These are phyloP conservation scores for Geranium brycei DNA, from an alignment of 345 rosid genomes.

Conservation along the genomic window DNA sequence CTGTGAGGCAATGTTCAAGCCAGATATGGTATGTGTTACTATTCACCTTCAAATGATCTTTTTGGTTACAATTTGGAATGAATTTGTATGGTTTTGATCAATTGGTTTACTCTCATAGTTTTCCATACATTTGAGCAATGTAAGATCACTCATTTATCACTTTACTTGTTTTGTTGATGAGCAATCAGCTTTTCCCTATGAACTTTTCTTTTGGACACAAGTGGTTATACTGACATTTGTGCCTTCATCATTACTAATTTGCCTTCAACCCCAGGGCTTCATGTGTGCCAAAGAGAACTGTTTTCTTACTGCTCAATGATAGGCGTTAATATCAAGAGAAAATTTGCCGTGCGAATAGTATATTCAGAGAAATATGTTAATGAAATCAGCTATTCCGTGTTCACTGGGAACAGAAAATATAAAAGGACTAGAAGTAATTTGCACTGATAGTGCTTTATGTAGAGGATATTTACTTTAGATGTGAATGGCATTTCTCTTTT, in stretches of 20 bases:
- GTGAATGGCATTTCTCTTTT: too few species aligned
- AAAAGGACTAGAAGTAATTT: too few species aligned
- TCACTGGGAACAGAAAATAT: too few species aligned
- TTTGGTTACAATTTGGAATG: background rate
- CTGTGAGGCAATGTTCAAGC: conserved; percentile 86
- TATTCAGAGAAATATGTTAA: background rate
- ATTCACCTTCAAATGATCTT: background rate
- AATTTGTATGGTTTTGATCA: background rate
- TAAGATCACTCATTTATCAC: background rate
- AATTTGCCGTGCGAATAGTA: background rate
- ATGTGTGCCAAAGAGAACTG: background rate
- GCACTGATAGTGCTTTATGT: too few species aligned
- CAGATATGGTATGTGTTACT: conserved; percentile 62
- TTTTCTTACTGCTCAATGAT: background rate
- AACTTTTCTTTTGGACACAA: too few species aligned
- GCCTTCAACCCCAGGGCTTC: background rate
- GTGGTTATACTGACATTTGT: background rate
- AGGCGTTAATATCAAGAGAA: too few species aligned
- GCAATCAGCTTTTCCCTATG: too few species aligned
- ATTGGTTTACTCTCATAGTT: background rate
- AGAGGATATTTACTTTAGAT: too few species aligned
- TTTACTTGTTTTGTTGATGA: too few species aligned
- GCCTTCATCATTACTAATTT: background rate
- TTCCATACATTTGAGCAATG: background rate
- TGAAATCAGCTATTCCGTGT: background rate